Conservation (phyloP, 2,329 filamentous ascomycete species). For the Botrytis cinerea region DNA sequence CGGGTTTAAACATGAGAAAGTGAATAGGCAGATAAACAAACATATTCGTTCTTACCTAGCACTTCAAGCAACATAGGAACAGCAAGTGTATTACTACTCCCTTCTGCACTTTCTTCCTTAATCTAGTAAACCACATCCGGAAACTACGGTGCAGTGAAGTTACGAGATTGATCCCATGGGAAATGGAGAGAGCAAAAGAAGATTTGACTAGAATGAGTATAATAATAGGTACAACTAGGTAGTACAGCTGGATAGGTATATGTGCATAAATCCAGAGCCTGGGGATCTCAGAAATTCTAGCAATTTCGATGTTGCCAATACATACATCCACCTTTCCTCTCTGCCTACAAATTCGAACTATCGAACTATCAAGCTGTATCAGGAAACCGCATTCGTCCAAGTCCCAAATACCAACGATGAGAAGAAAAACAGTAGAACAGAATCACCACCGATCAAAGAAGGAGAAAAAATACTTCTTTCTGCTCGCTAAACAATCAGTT, state of each 20-base stretch:
- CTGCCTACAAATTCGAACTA: not conserved
- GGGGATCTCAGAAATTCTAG: fast-evolving
- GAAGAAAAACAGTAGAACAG: not conserved
- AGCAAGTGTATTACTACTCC: not conserved
- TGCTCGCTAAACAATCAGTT: not conserved
- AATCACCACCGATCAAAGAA: not conserved
- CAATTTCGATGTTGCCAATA: not conserved
- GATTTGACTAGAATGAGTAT: not conserved
- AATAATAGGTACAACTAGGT: not conserved
- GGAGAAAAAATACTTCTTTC: not conserved
- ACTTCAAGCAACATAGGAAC: not conserved
- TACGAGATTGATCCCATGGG: not conserved
- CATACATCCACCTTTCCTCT: not conserved
- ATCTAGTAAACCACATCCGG: not conserved
- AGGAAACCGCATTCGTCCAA: not conserved
- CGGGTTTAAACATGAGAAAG: not conserved
- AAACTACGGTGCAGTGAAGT: not conserved
- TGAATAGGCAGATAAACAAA: not conserved
- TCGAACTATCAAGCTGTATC: not conserved
- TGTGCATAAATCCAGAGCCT: not conserved
- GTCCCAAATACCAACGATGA: not conserved
- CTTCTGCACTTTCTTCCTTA: not conserved
- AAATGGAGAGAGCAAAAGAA: not conserved
- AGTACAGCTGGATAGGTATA: not conserved
- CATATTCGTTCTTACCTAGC: not conserved